Evolutionary conservation across 176 grass and related monocot species (phyloP), one percentile per base, ranked within the genome.

Genomic region (Leersia perrieri): DNA sequence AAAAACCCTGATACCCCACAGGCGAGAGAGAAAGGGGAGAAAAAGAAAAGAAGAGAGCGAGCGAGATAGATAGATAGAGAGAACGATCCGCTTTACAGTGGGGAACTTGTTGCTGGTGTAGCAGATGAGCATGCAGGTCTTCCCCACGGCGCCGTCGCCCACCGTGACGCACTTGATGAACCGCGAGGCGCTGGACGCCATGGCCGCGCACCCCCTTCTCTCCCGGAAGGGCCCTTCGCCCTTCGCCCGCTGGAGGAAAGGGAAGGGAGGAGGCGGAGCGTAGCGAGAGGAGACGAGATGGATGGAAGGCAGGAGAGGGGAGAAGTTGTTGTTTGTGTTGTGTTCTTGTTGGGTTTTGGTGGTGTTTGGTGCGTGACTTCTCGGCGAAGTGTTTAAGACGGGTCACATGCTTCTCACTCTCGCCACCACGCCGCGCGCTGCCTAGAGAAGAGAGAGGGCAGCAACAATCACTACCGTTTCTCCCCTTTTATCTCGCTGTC

Each of bases 81-180:
- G 81, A 75, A 87, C 72, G 84, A 44, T 73, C 33, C 25, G 38
- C 68, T 73, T 73, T 71, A 82, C 80, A 58, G 93, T 96, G 60
- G 97, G 96, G 68, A 99, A 99, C 83, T 95, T 99, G 90, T 99
- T 99, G 89, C 97, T 95, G 91, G 97, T 99, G 85, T 99, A 99
- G 97, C 97, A 99, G 91, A 99, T 99, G 77, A 99, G 97, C 97
- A 99, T 99, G 89, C 97, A 99, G 30, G 97, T 99, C 81, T 99
- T 99, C 45, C 96, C 96, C 60, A 99, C 96, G 22, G 96, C 96
- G 32, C 96, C 96, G 90, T 99, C 96, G 66, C 96, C 96, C 38
- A 99, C 96, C 13, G 96, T 99, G 57, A 99, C 96, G 82, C 96
- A 99, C 75, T 99, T 99, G 86, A 99, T 99, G 92, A 99, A 99